Percentiles rank a stretch among this genome's conserved stretches.
Evolutionary conservation across 805 yeast genomes (phyloP).

Genomic region (Sporopachydermia quercuum): DNA sequence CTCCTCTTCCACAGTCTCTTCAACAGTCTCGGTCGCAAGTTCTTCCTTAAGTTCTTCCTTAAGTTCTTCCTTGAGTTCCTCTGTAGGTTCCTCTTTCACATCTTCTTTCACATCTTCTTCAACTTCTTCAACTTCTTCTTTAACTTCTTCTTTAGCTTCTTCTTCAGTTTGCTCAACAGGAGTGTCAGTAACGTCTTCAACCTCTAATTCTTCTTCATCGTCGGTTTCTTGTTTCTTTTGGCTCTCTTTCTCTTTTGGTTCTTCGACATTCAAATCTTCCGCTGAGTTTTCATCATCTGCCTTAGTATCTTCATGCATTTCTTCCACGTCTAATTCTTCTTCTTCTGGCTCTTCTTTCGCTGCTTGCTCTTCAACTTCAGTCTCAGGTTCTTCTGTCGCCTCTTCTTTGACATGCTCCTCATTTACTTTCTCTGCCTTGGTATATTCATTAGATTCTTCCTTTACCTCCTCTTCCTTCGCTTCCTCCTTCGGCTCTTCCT

Average conservation of each 20-base stretch:
- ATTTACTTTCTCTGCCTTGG: slow-evolving; percentile 1
- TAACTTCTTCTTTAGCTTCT: slow-evolving; percentile 9
- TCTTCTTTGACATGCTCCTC: not conserved
- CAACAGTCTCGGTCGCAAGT: not conserved
- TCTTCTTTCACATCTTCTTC: slow-evolving; percentile 7
- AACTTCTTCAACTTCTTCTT: slow-evolving; percentile 10
- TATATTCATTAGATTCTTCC: slow-evolving; percentile 8
- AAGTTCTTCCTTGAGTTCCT: slow-evolving; percentile 3
- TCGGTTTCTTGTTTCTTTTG: slow-evolving; percentile 11
- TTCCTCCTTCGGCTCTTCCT: too few relatives aligned
- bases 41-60: slow-evolving; percentile 3
- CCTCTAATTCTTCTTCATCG: slow-evolving; percentile 7
- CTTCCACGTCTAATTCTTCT: slow-evolving; percentile 6
- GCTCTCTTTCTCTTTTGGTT: slow-evolving; percentile 7
- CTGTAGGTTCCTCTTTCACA: slow-evolving; percentile 3
- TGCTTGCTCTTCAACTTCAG: slow-evolving; percentile 4
- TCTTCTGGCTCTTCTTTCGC: slow-evolving; percentile 6
- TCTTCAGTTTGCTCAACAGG: too few relatives aligned
- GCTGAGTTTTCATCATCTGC: not conserved
- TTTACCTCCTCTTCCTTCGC: slow-evolving; percentile 5
- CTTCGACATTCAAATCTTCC: not conserved
- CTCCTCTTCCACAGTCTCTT: slow-evolving; percentile 1
- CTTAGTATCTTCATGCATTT: slow-evolving; percentile 2
- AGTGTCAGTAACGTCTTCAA: too few relatives aligned
- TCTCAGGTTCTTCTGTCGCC: too few relatives aligned